Evolutionary conservation across 345 rosid genomes (phyloP).

Genomic region (Leavenworthia alabamica): DNA sequence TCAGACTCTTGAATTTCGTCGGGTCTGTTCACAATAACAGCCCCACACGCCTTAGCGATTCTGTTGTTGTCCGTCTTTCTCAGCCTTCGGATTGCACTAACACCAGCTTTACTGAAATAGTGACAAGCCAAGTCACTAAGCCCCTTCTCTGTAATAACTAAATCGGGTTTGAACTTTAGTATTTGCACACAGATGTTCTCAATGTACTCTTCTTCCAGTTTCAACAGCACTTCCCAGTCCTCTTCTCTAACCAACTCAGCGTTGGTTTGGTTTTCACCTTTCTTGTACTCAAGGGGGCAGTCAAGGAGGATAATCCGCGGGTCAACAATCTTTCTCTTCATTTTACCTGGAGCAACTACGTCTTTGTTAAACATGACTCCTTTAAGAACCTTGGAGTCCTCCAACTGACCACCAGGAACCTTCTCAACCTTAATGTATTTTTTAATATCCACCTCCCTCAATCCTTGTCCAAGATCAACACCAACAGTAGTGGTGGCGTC

Average conservation of each 20-base stretch:
- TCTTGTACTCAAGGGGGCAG: slow-evolving; percentile 94
- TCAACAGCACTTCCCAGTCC: slow-evolving; percentile 79
- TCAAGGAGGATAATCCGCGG: slow-evolving; percentile 90
- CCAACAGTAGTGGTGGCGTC: slow-evolving; percentile 81
- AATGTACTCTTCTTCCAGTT: slow-evolving; percentile 90
- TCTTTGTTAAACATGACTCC: slow-evolving; percentile 97
- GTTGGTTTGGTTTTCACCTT: slow-evolving; percentile 97
- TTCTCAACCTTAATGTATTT: slow-evolving; percentile 91
- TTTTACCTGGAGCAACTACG: slow-evolving; percentile 91
- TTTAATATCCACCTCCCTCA: slow-evolving; percentile 92
- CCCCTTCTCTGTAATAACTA: slow-evolving; percentile 95
- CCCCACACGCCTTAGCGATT: slow-evolving; percentile 94
- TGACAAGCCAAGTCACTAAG: slow-evolving; percentile 95
- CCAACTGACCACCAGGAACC: slow-evolving; percentile 94
- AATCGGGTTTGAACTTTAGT: slow-evolving; percentile 79
- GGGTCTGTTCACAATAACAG: slow-evolving; percentile 88
- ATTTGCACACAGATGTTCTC: slow-evolving; percentile 76
- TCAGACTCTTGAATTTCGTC: slow-evolving; percentile 96
- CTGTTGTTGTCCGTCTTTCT: slow-evolving; percentile 87
- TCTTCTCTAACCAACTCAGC: slow-evolving; percentile 88
- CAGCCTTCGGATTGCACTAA: slow-evolving; percentile 91
- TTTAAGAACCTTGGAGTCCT: slow-evolving; percentile 80
- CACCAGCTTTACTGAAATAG: slow-evolving; percentile 86
- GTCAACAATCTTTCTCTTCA: slow-evolving; percentile 81
- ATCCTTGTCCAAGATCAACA: slow-evolving; percentile 92